Evolutionary conservation across 2,329 filamentous ascomycete genomes (phyloP).

Genomic region (Pseudogymnoascus pannorum): DNA sequence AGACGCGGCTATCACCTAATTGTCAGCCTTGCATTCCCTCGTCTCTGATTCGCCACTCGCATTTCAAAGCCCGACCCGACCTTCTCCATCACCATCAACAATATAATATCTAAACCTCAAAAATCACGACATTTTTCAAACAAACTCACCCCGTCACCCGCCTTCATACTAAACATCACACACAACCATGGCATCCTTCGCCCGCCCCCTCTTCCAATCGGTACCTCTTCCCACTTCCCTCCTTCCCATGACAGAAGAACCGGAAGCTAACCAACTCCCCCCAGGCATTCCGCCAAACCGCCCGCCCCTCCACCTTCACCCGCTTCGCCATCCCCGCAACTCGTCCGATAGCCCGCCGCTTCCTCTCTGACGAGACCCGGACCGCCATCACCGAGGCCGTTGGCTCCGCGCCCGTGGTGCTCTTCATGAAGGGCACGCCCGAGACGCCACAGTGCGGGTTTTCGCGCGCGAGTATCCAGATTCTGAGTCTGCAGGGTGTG

Average conservation of each 20-base stretch:
- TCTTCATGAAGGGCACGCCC: slow-evolving; percentile 99
- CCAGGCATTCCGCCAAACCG: background rate
- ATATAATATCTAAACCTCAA: background rate
- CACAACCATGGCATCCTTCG: background rate
- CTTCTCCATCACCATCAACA: background rate
- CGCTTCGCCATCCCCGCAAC: background rate
- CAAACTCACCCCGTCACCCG: background rate
- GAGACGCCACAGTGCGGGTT: slow-evolving; percentile 96
- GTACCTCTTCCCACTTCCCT: background rate
- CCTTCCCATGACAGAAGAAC: background rate
- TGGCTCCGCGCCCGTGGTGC: slow-evolving; percentile 77
- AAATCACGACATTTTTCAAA: background rate
- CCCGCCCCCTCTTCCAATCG: background rate
- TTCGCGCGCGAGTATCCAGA: slow-evolving; percentile 89
- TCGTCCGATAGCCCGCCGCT: slow-evolving; percentile 36
- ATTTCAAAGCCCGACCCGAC: too few species aligned
- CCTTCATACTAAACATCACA: background rate
- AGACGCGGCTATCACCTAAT: too few species aligned
- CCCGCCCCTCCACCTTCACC: background rate
- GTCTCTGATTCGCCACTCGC: background rate
- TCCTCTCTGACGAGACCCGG: slow-evolving; percentile 73
- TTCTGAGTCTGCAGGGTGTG: slow-evolving; percentile 88
- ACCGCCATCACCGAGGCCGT: slow-evolving; percentile 88
- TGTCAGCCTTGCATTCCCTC: background rate
- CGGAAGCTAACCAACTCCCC: background rate